Conservation (phyloP, 2,329 filamentous ascomycete species). For the Purpureocillium takamizusanense region DNA sequence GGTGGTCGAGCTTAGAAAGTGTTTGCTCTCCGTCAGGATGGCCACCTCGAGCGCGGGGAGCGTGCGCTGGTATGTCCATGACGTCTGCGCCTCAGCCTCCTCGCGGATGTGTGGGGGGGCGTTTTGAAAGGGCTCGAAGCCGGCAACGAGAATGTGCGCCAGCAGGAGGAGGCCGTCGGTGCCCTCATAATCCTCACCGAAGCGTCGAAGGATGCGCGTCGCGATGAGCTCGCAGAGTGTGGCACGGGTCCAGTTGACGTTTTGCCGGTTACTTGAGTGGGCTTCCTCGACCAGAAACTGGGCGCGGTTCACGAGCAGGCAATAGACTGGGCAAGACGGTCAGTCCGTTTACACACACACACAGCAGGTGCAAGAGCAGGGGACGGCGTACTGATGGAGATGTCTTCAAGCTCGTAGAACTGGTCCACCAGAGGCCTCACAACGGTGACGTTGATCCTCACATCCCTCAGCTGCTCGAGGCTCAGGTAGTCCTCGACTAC, state of each 20-base stretch:
- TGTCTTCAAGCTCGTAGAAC: conserved; percentile 69
- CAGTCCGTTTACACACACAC: not conserved
- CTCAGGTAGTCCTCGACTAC: conserved; percentile 57
- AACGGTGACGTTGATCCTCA: conserved; percentile 72
- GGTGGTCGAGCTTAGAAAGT: conserved; percentile 66
- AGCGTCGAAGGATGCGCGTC: conserved; percentile 66
- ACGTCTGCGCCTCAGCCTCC: conserved; percentile 41
- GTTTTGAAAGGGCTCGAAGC: conserved; percentile 80
- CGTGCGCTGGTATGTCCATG: conserved; percentile 45
- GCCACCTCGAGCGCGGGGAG: conserved; percentile 75
- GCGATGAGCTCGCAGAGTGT: conserved; percentile 75
- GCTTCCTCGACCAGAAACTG: conserved; percentile 74
- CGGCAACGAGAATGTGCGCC: conserved; percentile 71
- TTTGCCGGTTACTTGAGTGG: conserved; percentile 68
- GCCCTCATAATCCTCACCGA: conserved; percentile 68
- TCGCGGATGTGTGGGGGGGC: conserved; percentile 58
- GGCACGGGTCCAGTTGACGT: conserved; percentile 70
- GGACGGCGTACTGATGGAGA: conserved; percentile 55
- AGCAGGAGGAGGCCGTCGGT: conserved; percentile 62
- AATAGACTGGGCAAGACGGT: conserved; percentile 51
- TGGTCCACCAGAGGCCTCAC: conserved; percentile 78
- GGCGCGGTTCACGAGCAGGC: conserved; percentile 70
- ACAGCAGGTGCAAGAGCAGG: not conserved
- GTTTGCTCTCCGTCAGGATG: conserved; percentile 73
- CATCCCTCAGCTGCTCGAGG: conserved; percentile 68